A percentile compares a stretch with the other conserved stretches of the same genome.
Conservation (phyloP, 495 filamentous ascomycete genomes). For the Tuber calosporum region DNA sequence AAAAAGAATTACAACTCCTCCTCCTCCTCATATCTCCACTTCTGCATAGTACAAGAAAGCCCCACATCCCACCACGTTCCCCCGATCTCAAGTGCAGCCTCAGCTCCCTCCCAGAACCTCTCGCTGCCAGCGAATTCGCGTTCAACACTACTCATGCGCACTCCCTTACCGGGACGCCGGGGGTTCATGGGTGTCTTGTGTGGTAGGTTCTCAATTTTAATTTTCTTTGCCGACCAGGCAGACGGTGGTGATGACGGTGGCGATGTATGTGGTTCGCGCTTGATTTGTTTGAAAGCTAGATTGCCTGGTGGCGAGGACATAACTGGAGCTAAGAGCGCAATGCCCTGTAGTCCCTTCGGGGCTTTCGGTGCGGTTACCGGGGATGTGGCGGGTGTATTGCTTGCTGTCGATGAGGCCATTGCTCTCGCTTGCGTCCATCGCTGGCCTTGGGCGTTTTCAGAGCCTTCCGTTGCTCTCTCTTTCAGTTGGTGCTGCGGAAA, state of each 20-base stretch:
- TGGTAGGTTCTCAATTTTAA: background rate
- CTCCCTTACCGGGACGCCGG: background rate
- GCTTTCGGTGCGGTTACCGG: conserved; percentile 11
- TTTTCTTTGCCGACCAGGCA: background rate
- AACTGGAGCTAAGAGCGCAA: background rate
- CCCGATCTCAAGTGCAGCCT: conserved; percentile 24
- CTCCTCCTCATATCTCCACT: conserved; percentile 33
- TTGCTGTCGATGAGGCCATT: conserved; percentile 12
- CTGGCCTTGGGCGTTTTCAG: background rate
- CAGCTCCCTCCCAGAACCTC: conserved; percentile 22
- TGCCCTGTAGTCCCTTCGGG: conserved; percentile 3
- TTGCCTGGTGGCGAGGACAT: background rate
- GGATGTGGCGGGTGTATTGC: conserved; percentile 3
- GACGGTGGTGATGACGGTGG: conserved; percentile 16
- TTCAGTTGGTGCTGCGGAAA: background rate
- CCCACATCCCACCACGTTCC: conserved; percentile 39
- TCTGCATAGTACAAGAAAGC: conserved; percentile 20
- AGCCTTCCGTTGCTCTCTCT: background rate
- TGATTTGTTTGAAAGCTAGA: background rate
- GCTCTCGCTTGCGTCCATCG: background rate
- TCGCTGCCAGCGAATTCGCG: background rate
- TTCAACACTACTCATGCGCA: conserved; percentile 12
- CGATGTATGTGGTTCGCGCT: background rate
- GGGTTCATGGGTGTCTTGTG: background rate
- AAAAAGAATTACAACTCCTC: conserved; percentile 23